Percentiles rank a stretch among this genome's conserved stretches.
These are phyloP conservation scores for Zea mays DNA, from an alignment of 176 grass and related monocot genomes.

Conservation along the genomic window DNA sequence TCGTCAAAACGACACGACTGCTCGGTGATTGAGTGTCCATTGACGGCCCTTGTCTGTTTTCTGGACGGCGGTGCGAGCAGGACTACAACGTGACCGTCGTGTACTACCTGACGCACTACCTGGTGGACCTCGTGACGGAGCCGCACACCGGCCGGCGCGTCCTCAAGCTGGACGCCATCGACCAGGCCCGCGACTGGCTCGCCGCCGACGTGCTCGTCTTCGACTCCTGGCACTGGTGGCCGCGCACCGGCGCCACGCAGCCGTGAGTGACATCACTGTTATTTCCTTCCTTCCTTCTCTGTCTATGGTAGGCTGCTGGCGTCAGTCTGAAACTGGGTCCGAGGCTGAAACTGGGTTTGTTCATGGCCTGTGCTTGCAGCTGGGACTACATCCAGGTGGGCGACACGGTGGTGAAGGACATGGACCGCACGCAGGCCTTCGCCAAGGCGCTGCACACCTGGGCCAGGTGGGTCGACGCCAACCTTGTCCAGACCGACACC, in stretches of 20 bases:
- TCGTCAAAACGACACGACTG: not conserved
- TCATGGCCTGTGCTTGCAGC: slow-evolving; percentile 25
- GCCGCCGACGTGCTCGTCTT: slow-evolving; percentile 77
- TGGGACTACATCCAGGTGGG: slow-evolving; percentile 84
- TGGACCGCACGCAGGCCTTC: slow-evolving; percentile 77
- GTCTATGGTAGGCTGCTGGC: not conserved
- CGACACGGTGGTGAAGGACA: slow-evolving; percentile 44
- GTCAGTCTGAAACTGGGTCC: not conserved
- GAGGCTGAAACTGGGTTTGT: not conserved
- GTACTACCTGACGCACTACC: slow-evolving; percentile 85
- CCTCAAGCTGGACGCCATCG: slow-evolving; percentile 70
- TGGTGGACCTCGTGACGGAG: slow-evolving; percentile 60
- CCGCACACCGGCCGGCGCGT: slow-evolving; percentile 50
- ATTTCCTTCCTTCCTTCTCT: not conserved
- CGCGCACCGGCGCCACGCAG: slow-evolving; percentile 47
- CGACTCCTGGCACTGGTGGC: slow-evolving; percentile 97
- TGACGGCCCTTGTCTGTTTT: not conserved
- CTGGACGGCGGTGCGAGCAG: slow-evolving; percentile 31
- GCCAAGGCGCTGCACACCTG: slow-evolving; percentile 66
- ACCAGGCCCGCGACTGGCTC: slow-evolving; percentile 47
- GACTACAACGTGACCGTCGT: slow-evolving; percentile 67
- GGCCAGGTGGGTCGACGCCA: slow-evolving; percentile 68
- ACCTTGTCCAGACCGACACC: slow-evolving; percentile 43
- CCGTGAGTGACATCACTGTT: slow-evolving; percentile 29
- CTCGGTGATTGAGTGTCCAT: not conserved